A percentile compares a stretch with the other conserved stretches of the same genome.
These are phyloP conservation scores for Plasmodium berghei DNA, from an alignment of 169 alveolate species.

Conservation along the genomic window DNA sequence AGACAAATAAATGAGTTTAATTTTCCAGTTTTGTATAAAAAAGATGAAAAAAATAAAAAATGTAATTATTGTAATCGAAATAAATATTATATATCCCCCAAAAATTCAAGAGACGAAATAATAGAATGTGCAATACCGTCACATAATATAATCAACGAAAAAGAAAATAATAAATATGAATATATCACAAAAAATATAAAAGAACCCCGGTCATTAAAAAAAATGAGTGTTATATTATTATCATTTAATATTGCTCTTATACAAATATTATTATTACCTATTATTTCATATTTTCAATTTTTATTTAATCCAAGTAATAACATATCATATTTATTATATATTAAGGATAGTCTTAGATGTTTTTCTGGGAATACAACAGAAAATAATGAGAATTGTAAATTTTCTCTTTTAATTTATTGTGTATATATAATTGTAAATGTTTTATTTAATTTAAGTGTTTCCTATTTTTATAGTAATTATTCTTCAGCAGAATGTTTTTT, in stretches of 20 bases:
- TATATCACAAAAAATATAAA: neutral
- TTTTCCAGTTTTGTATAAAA: neutral
- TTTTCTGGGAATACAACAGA: constrained; percentile 57
- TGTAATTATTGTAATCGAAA: neutral
- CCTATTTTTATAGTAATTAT: constrained; percentile 49
- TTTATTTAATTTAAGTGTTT: constrained; percentile 60
- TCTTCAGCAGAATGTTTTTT: constrained; percentile 73
- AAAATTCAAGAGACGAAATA: neutral
- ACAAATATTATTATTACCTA: constrained; percentile 49
- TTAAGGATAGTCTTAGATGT: constrained; percentile 46
- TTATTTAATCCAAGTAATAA: constrained; percentile 43
- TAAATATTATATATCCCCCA: neutral
- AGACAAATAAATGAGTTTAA: neutral
- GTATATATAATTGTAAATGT: constrained; percentile 52
- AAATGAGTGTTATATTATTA: constrained; percentile 48
- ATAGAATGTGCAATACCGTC: neutral
- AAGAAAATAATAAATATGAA: neutral
- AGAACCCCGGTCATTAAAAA: neutral
- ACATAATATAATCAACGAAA: neutral
- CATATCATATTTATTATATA: constrained; percentile 39
- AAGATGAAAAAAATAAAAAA: neutral
- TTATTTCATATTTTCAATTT: constrained; percentile 54
- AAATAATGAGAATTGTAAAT: constrained; percentile 53
- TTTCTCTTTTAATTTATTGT: constrained; percentile 19
- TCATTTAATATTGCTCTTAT: constrained; percentile 52